Base-by-base conservation (phyloP, 2,329 filamentous ascomycete species). In the Nothopassalora personata region DNA sequence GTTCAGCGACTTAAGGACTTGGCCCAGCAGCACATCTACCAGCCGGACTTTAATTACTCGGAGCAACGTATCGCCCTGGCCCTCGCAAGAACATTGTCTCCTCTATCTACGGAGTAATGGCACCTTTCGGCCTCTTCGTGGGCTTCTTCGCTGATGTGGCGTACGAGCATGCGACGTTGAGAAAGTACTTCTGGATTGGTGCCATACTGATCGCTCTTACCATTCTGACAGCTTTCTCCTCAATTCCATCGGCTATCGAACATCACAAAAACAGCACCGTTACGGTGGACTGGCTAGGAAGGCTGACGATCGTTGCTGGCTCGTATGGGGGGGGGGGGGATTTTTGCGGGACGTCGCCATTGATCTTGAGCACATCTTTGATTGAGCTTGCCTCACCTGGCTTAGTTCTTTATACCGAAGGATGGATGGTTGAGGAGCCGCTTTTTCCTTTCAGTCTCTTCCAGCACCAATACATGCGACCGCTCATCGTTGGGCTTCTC, bases 301-400 rank as follows among this genome's bases (percentile, higher is more conserved):
- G 82, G 1, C 68, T 72, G 2, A 81, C 86, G 13, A 86, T 87
- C 15, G 79, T 89, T 0, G 79, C 81, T 0, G 89, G 86, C 0
- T 72, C 91, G 11, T n/a, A n/a, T n/a, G n/a, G n/a, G n/a, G n/a
- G n/a, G n/a, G n/a, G n/a, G n/a, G n/a, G n/a, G n/a, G n/a, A n/a
- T n/a, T n/a, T n/a, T n/a, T n/a, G 86, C 1, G 93, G 89, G 88
- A 77, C 73, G n/a, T 90, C 86, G 0, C 86, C 87, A 1, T 90
- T 91, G 64, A 86, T 93, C 39, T 82, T 83, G 45, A 76, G 86
- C 9, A 83, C 85, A 0, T 81, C 93, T 50, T 74, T 85, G 3
- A 43, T 88, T 1, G 89, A 89, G 0, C 74, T 81, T 5, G 58
- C 89, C 0, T 72, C 87, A 7, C 76, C 94, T 1, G 74, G 73